A percentile compares a stretch with the other conserved stretches of the same genome.
These are phyloP conservation scores for Castanospermum australe DNA, from an alignment of 306 rosid genomes.

Conservation along the genomic window DNA sequence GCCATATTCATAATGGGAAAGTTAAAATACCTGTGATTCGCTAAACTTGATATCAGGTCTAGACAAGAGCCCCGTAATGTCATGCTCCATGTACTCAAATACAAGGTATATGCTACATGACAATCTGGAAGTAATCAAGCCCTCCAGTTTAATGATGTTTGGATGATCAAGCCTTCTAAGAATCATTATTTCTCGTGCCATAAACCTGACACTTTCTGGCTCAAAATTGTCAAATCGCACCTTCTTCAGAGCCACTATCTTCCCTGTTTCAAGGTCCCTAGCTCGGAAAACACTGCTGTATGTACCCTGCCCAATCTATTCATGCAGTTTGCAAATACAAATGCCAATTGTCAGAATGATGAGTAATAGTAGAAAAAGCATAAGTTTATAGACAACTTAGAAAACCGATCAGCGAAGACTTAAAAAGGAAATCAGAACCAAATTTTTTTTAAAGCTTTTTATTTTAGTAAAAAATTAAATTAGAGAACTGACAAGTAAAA, in stretches of 20 bases:
- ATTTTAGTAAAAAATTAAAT: no score
- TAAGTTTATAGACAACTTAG: background rate
- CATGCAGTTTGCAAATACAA: constrained; percentile 6
- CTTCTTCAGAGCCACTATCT: constrained; percentile 94
- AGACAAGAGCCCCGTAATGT: constrained; percentile 89
- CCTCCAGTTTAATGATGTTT: constrained; percentile 80
- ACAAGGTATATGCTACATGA: constrained; percentile 93
- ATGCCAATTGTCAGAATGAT: constrained; percentile 6
- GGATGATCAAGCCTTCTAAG: constrained; percentile 97
- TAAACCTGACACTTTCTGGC: constrained; percentile 95
- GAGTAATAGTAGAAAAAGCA: background rate
- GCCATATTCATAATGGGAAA: constrained; percentile 2
- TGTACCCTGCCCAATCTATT: constrained; percentile 97
- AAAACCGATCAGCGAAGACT: background rate
- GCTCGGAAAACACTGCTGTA: constrained; percentile 96
- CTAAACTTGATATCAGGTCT: constrained; percentile 83
- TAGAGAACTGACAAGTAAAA: no score
- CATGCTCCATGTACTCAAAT: constrained; percentile 98
- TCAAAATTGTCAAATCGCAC: constrained; percentile 96
- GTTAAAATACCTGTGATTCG: constrained; percentile 79
- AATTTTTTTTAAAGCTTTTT: no score
- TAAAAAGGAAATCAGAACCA: no score
- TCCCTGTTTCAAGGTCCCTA: constrained; percentile 78
- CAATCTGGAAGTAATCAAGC: constrained; percentile 86
- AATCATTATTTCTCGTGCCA: constrained; percentile 93